Conservation (phyloP, 768 basidiomycete genomes). For the Phlegmacium glaucopus region DNA sequence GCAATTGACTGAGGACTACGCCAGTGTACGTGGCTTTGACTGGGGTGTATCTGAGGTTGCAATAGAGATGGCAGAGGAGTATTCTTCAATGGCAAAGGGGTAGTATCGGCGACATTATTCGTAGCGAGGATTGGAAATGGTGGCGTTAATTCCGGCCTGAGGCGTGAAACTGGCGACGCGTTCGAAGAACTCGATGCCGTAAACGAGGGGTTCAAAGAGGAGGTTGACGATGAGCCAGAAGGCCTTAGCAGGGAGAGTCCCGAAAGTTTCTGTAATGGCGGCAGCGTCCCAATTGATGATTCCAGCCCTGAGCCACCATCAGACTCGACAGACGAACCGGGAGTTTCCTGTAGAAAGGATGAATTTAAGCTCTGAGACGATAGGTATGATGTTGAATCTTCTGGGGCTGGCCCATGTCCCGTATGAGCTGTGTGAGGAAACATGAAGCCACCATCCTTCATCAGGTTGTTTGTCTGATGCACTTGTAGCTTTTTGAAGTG, state of each 20-base stretch:
- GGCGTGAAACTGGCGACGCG: constrained; percentile 6
- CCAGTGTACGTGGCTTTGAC: constrained; percentile 22
- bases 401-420: no score
- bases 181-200: constrained; percentile 19
- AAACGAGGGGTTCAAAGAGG: no score
- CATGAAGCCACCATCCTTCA: constrained; percentile 14
- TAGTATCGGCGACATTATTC: constrained; percentile 10
- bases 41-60: not conserved
- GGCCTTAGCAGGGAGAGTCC: constrained; percentile 35
- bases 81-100: constrained; percentile 11
- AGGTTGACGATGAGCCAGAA: constrained; percentile 1
- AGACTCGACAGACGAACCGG: constrained; percentile 10
- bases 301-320: constrained; percentile 10
- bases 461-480: not conserved
- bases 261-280: constrained; percentile 25
- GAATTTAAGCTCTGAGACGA: constrained; percentile 15
- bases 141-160: not conserved
- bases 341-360: constrained; percentile 15
- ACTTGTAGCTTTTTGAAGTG: not conserved
- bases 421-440: constrained; percentile 16
- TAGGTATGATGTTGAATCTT: not conserved
- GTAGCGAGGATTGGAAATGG: not conserved
- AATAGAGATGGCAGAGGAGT: constrained; percentile 5
- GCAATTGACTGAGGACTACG: constrained; percentile 19
- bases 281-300: not conserved